Base-by-base conservation (phyloP, 2,329 filamentous ascomycete species). In the Raffaelea albimanens region DNA sequence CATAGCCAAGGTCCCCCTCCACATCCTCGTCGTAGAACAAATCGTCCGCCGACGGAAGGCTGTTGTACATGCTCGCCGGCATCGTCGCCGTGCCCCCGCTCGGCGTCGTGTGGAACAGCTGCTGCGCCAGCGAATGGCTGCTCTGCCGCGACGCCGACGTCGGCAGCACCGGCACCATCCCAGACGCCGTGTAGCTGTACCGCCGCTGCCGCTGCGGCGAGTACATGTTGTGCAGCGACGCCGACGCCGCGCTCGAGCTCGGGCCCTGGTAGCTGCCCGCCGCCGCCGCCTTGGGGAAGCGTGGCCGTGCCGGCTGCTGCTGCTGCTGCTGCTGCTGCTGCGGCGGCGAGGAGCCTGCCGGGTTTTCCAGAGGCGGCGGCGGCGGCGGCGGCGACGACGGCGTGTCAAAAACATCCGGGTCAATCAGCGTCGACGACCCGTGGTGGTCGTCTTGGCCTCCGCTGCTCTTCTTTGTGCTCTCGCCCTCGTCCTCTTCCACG, bases 1-100 rank as follows among this genome's bases (percentile, higher is more conserved):
- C 88, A 66, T 95, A 98, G 10, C 93, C 93, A 23, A 98, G 69
- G 65, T 98, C 93, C 1, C 93, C 93, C 58, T 95, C 90, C 8
- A 89, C 72, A 56, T 94, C 86, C 56, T 89, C 86, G 44, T 46
- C 47, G 38, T 50, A 51, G 33, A 49, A 47, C 43, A 46, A 50
- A 44, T 51, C 50, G 47, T 57, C 54, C 5, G 25, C 25, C 25
- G 25, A 7, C 25, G 25, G 25, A 7, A 29, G 25, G 25, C 13
- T 29, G 25, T 13, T 13, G 25, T 29, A 29, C 13, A 29, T 29
- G 25, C 25, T 7, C 25, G 25, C 25, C 25, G 7, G 25, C 7
- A 7, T 7, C 42, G n/a, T 11, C 21, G 42, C 41, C 53, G 5
- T n/a, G n/a, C n/a, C n/a, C n/a, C n/a, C n/a, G n/a, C n/a, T n/a